A percentile compares a stretch with the other conserved stretches of the same genome.
Conservation (phyloP, 768 basidiomycete species). For the Boletus vermiculosoides region DNA sequence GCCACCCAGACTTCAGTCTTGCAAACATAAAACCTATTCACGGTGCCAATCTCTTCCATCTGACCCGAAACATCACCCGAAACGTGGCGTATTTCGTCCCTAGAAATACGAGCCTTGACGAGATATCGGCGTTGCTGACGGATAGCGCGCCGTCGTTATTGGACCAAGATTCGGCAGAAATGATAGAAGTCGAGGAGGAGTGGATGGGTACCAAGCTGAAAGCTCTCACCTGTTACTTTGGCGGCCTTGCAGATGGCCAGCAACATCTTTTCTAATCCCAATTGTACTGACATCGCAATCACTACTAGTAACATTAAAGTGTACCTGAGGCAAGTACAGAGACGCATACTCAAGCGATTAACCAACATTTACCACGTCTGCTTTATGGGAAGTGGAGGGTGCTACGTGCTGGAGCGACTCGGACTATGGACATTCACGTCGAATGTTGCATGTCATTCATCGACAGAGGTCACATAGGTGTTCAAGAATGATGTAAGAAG, state of each 20-base stretch:
- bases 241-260: constrained; percentile 73
- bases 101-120: constrained; percentile 70
- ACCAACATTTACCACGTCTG: not conserved
- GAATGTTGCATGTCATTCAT: not conserved
- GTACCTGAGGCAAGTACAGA: not conserved
- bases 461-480: not conserved
- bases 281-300: not conserved
- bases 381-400: not conserved
- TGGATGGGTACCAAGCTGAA: constrained; percentile 96
- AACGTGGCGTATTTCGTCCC: constrained; percentile 93
- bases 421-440: not conserved
- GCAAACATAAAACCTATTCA: constrained; percentile 74
- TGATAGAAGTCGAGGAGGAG: constrained; percentile 90
- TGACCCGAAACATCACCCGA: constrained; percentile 67
- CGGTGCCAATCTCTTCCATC: constrained; percentile 76
- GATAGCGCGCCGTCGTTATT: not conserved
- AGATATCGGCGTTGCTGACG: constrained; percentile 58
- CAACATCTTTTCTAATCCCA: constrained; percentile 51
- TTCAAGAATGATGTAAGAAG: not conserved
- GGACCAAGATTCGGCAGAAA: constrained; percentile 39
- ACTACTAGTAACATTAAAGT: not conserved
- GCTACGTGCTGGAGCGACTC: not conserved
- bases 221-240: constrained; percentile 92
- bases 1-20: constrained; percentile 63
- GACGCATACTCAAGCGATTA: not conserved